Conservation (phyloP, 345 rosid genomes). For the Gossypium rotundifolium region DNA sequence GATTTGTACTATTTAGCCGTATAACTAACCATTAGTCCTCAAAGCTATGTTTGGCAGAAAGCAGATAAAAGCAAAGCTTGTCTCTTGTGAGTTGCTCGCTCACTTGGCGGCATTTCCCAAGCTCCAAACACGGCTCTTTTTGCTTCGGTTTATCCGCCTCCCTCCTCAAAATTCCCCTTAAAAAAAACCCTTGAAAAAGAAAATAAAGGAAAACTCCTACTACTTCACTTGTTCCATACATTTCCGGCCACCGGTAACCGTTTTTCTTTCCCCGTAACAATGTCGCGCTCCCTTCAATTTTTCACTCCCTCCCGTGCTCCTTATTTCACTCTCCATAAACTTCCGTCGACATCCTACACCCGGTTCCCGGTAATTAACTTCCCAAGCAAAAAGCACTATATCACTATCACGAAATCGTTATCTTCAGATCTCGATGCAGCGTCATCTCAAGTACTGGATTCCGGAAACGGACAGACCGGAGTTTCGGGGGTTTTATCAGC, state of each 20-base stretch:
- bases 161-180: not conserved
- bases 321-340: slow-evolving; percentile 28
- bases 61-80: not conserved
- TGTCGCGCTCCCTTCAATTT: slow-evolving; percentile 69
- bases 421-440: slow-evolving; percentile 45
- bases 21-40: not conserved
- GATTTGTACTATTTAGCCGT: not conserved
- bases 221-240: not conserved
- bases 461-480: slow-evolving; percentile 50
- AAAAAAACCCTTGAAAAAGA: not conserved
- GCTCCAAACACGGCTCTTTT: not conserved
- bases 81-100: not conserved
- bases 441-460: slow-evolving; percentile 36
- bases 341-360: slow-evolving; percentile 30
- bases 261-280: slow-evolving; percentile 19
- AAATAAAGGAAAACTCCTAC: not conserved
- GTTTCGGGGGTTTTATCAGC: not conserved
- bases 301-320: slow-evolving; percentile 41
- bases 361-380: slow-evolving; percentile 19
- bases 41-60: not conserved
- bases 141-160: slow-evolving; percentile 43
- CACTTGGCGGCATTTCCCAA: slow-evolving; percentile 28
- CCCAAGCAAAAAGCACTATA: not conserved
- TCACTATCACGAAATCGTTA: slow-evolving; percentile 28
- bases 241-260: slow-evolving; percentile 1